Conservation (phyloP, 768 basidiomycete species). For the Suillus luteus region DNA sequence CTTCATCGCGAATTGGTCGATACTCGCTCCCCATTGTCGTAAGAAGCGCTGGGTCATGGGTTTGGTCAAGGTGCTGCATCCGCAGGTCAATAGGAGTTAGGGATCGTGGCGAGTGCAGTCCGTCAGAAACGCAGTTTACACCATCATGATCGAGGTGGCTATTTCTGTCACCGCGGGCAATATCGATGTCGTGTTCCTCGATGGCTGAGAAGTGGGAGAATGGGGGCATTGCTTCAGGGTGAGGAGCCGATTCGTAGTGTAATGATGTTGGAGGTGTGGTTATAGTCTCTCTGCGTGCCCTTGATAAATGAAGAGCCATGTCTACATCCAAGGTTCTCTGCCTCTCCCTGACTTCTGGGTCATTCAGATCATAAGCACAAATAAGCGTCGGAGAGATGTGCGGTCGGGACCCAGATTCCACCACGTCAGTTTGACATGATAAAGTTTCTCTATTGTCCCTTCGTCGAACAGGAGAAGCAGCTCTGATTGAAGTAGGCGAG, state of each 20-base stretch:
- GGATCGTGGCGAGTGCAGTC: constrained; percentile 4
- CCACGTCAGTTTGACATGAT: constrained; percentile 43
- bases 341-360: constrained; percentile 77
- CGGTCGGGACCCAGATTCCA: constrained; percentile 42
- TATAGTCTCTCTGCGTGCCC: constrained; percentile 67
- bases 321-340: constrained; percentile 95
- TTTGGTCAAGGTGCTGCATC: constrained; percentile 40
- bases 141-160: constrained; percentile 17
- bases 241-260: constrained; percentile 34
- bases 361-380: constrained; percentile 66
- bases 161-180: constrained; percentile 37
- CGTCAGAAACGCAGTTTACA: constrained; percentile 15
- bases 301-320: constrained; percentile 81
- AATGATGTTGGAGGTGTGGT: constrained; percentile 34
- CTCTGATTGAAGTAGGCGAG: constrained; percentile 46
- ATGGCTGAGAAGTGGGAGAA: constrained; percentile 49
- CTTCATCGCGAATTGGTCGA: constrained; percentile 30
- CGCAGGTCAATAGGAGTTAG: constrained; percentile 34
- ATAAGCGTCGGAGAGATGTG: constrained; percentile 64
- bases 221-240: constrained; percentile 31
- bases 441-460: constrained; percentile 33
- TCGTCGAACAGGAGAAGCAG: constrained; percentile 42
- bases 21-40: constrained; percentile 25
- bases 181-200: constrained; percentile 50
- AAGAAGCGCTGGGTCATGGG: constrained; percentile 53